These are phyloP conservation scores for Conticribra guillardii DNA, from an alignment of 108 stramenopile species.

Conservation along the genomic window DNA sequence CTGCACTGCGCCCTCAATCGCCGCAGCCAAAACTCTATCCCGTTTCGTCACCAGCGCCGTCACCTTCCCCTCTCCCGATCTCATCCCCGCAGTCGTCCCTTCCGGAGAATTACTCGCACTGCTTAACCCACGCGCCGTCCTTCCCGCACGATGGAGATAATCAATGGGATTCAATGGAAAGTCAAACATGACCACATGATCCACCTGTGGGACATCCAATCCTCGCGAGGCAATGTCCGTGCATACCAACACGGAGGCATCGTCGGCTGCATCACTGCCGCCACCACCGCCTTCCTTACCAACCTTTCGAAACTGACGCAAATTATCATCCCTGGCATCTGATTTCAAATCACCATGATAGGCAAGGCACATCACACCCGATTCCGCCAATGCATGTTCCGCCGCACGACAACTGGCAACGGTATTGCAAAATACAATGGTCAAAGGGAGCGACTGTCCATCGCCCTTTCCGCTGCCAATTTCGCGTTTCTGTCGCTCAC, in stretches of 20 bases:
- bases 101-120: constrained; percentile 1
- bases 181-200: constrained; percentile 94
- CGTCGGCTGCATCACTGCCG: constrained; percentile 26
- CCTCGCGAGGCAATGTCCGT: constrained; percentile 97
- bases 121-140: constrained; percentile 82
- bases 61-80: constrained; percentile 70
- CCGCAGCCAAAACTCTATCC: constrained; percentile 84
- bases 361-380: constrained; percentile 61
- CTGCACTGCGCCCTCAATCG: constrained; percentile 82
- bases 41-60: constrained; percentile 88
- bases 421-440: constrained; percentile 97
- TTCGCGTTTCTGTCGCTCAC: constrained; percentile 39
- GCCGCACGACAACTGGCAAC: constrained; percentile 90
- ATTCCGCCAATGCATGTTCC: constrained; percentile 88
- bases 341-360: constrained; percentile 94
- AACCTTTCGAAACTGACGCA: constrained; percentile 63
- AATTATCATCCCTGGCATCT: constrained; percentile 62
- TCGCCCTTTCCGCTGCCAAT: constrained; percentile 6
- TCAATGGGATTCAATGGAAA: constrained; percentile 95
- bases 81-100: constrained; percentile 8
- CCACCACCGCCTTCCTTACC: constrained; percentile 27
- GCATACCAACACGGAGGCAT: constrained; percentile 81
- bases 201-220: constrained; percentile 88
- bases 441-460: constrained; percentile 36
- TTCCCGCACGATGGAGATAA: constrained; percentile 91